These are phyloP conservation scores for Colletotrichum echinochloae DNA, from an alignment of 2,329 filamentous ascomycete genomes.

Conservation along the genomic window DNA sequence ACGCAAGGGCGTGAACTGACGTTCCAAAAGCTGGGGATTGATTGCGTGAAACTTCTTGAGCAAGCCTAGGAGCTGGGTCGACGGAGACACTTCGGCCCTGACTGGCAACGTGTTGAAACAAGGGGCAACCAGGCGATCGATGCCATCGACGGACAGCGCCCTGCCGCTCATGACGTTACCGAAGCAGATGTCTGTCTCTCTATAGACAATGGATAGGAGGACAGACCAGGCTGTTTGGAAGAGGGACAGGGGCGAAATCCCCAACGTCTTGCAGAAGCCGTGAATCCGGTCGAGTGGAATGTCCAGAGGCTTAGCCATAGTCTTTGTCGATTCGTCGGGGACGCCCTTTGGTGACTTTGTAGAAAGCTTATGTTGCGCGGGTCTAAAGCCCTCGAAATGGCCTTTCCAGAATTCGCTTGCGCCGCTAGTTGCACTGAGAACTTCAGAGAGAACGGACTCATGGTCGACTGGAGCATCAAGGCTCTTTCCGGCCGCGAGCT, in stretches of 20 bases:
- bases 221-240: conserved; percentile 81
- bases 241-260: conserved; percentile 73
- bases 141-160: conserved; percentile 71
- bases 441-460: conserved; percentile 71
- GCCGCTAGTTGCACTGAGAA: conserved; percentile 60
- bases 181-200: conserved; percentile 79
- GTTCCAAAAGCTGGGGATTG: conserved; percentile 72
- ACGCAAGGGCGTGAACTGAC: conserved; percentile 82
- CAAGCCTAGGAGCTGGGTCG: conserved; percentile 66
- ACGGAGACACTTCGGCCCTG: conserved; percentile 64
- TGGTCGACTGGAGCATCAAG: conserved; percentile 68
- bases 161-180: conserved; percentile 88
- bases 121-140: conserved; percentile 83
- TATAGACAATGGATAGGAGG: conserved; percentile 68
- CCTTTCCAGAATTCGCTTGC: conserved; percentile 75
- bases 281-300: conserved; percentile 61
- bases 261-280: conserved; percentile 61
- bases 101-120: conserved; percentile 92
- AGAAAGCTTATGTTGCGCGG: conserved; percentile 40
- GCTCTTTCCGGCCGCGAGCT: conserved; percentile 58
- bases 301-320: background rate
- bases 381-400: conserved; percentile 64
- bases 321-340: background rate
- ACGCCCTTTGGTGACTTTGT: background rate
- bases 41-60: conserved; percentile 69